phyloP scores from a whole-genome alignment of 345 rosid species.

The Brassica cretica region DNA sequence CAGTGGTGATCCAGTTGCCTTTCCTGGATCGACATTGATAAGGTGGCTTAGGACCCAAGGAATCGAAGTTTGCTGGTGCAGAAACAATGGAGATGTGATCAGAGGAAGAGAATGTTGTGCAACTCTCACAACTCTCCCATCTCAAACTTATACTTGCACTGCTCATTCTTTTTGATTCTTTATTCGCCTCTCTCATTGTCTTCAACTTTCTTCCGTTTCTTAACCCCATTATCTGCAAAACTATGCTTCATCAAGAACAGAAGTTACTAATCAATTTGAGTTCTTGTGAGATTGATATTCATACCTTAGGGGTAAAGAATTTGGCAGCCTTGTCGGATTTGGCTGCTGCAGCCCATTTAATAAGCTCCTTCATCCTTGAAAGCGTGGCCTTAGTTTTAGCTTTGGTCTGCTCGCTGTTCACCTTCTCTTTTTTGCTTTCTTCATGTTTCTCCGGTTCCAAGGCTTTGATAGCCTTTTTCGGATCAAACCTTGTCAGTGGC shows the following conservation, averaged over 20 bases:
- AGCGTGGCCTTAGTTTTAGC: constrained; percentile 47
- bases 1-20: constrained; percentile 93
- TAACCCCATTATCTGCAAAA: constrained; percentile 27
- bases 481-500: constrained; percentile 39
- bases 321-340: constrained; percentile 69
- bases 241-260: constrained; percentile 2
- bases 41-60: constrained; percentile 49
- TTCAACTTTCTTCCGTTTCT: constrained; percentile 44
- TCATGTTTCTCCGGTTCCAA: constrained; percentile 36
- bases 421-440: constrained; percentile 38
- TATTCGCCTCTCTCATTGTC: constrained; percentile 47
- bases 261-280: not conserved
- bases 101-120: constrained; percentile 50
- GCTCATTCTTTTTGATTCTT: constrained; percentile 52
- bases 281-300: not conserved
- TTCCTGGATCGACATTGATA: constrained; percentile 41
- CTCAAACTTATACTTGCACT: constrained; percentile 65
- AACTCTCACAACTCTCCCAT: constrained; percentile 74
- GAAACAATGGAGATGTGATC: constrained; percentile 58
- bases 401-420: constrained; percentile 45
- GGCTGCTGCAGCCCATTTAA: constrained; percentile 78
- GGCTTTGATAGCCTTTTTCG: constrained; percentile 49
- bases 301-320: constrained; percentile 61
- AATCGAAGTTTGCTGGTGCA: constrained; percentile 43
- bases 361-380: constrained; percentile 74